These are phyloP conservation scores for Schizosaccharomyces versatilis DNA, from an alignment of 1,139 yeast genomes.

Conservation along the genomic window DNA sequence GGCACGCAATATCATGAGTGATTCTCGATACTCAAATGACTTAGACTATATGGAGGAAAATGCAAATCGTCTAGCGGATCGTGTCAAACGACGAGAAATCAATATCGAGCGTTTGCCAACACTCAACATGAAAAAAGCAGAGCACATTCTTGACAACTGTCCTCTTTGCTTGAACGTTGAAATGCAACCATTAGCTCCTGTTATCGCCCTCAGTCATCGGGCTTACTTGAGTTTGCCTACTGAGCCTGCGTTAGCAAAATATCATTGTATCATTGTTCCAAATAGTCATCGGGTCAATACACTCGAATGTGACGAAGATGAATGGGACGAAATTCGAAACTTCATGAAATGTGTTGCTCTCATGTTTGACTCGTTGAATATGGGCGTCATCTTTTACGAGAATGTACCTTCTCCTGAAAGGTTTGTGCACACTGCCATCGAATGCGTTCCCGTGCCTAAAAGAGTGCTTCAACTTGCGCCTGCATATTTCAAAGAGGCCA, in stretches of 20 bases:
- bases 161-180: constrained; percentile 20
- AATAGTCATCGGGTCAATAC: constrained; percentile 24
- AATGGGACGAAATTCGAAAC: constrained; percentile 26
- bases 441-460: constrained; percentile 25
- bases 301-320: constrained; percentile 24
- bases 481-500: constrained; percentile 25
- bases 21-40: constrained; percentile 19
- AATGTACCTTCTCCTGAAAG: constrained; percentile 20
- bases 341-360: constrained; percentile 24
- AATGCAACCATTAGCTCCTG: constrained; percentile 15
- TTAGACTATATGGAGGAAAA: constrained; percentile 26
- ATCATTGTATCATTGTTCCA: constrained; percentile 24
- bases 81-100: constrained; percentile 16
- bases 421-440: constrained; percentile 24
- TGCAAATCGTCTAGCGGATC: constrained; percentile 21
- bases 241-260: constrained; percentile 21
- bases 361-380: constrained; percentile 22
- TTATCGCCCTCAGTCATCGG: constrained; percentile 18
- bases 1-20: constrained; percentile 21
- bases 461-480: constrained; percentile 18
- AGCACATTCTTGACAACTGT: constrained; percentile 20
- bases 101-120: constrained; percentile 18
- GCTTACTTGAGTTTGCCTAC: constrained; percentile 19
- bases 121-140: constrained; percentile 11
- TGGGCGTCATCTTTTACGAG: constrained; percentile 27